Percentiles rank a stretch among this genome's conserved stretches.
Evolutionary conservation across 1,284 basidiomycete species (phyloP).

Genomic region (Tilletia walkeri): DNA sequence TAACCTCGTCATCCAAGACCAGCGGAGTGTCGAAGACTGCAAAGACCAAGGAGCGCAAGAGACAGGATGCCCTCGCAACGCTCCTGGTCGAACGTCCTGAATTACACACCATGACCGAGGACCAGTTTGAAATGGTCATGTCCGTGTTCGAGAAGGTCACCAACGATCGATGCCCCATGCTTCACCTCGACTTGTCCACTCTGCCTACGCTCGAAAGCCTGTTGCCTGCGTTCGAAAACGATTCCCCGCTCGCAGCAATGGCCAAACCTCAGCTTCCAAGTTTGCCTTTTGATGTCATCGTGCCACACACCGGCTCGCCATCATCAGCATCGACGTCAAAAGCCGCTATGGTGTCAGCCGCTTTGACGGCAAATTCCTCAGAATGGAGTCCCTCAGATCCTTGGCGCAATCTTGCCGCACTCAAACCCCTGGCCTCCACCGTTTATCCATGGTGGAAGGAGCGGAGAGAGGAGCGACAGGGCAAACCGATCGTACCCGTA

Average conservation of each 20-base stretch:
- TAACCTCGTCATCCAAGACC: slow-evolving; percentile 26
- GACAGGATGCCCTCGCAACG: slow-evolving; percentile 60
- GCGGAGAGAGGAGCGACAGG: slow-evolving; percentile 47
- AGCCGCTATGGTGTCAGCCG: slow-evolving; percentile 6
- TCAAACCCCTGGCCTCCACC: slow-evolving; percentile 39
- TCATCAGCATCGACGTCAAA: slow-evolving; percentile 15
- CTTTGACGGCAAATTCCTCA: background rate
- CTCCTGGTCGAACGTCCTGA: slow-evolving; percentile 59
- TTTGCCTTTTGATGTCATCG: slow-evolving; percentile 35
- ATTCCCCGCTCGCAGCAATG: slow-evolving; percentile 33
- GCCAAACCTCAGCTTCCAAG: slow-evolving; percentile 47
- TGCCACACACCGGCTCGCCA: slow-evolving; percentile 20
- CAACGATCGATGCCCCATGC: slow-evolving; percentile 81
- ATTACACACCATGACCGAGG: slow-evolving; percentile 65
- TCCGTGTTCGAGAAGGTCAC: slow-evolving; percentile 88
- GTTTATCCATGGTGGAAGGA: slow-evolving; percentile 54
- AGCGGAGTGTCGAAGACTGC: slow-evolving; percentile 15
- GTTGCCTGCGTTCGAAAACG: slow-evolving; percentile 42
- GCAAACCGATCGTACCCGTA: slow-evolving; percentile 39
- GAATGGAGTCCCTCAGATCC: slow-evolving; percentile 48
- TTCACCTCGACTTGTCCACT: slow-evolving; percentile 66
- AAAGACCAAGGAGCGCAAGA: slow-evolving; percentile 57
- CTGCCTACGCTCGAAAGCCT: slow-evolving; percentile 45
- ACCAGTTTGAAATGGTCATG: slow-evolving; percentile 93
- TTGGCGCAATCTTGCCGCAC: slow-evolving; percentile 45